A percentile compares a stretch with the other conserved stretches of the same genome.
phyloP scores from a whole-genome alignment of 176 grass and related monocot genomes.

The Alloteropsis semialata region DNA sequence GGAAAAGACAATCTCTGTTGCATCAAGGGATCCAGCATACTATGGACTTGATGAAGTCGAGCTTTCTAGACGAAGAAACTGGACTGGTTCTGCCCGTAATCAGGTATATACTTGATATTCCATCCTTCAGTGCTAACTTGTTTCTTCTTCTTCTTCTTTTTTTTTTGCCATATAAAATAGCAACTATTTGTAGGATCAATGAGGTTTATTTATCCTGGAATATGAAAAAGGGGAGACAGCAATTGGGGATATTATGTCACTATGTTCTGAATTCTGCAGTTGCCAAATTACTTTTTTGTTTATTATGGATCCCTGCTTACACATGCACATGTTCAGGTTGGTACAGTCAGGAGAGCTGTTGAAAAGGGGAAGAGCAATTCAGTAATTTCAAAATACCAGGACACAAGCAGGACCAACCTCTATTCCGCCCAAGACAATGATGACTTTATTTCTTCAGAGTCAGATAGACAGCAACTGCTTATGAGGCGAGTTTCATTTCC shows the following conservation, averaged over 20 bases:
- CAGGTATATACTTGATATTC: conserved; percentile 44
- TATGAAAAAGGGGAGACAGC: not conserved
- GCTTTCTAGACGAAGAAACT: conserved; percentile 80
- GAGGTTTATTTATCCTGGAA: not conserved
- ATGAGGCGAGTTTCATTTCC: conserved; percentile 58
- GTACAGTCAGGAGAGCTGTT: conserved; percentile 52
- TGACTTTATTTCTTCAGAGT: conserved; percentile 93
- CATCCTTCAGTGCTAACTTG: too few relatives aligned
- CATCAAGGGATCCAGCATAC: conserved; percentile 83
- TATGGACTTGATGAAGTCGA: conserved; percentile 92
- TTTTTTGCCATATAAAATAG: not conserved
- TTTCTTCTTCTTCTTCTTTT: not conserved
- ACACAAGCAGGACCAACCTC: conserved; percentile 52
- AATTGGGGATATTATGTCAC: not conserved
- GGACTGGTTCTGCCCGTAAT: conserved; percentile 67
- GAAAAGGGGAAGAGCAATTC: conserved; percentile 76
- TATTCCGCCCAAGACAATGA: conserved; percentile 64
- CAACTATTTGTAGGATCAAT: not conserved
- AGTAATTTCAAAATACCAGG: conserved; percentile 44
- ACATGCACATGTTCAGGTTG: conserved; percentile 45
- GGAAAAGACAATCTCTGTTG: conserved; percentile 85
- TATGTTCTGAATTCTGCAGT: not conserved
- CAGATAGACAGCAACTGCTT: conserved; percentile 84
- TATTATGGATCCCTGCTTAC: not conserved
- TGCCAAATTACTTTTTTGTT: not conserved